A percentile compares a stretch with the other conserved stretches of the same genome.
These are phyloP conservation scores for Hydnum rufescens DNA, from an alignment of 768 basidiomycete species.

Conservation along the genomic window DNA sequence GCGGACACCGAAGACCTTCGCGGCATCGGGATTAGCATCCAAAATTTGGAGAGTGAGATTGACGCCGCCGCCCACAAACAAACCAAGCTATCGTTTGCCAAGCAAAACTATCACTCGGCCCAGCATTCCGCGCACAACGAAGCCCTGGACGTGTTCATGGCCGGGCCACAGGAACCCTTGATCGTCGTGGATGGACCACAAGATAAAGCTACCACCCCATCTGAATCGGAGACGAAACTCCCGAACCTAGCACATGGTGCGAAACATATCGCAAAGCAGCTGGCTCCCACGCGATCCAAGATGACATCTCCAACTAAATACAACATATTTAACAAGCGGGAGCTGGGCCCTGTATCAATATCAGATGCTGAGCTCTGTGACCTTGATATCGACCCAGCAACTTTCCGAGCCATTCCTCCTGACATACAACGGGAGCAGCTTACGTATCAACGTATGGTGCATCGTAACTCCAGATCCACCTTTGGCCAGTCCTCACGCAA, in stretches of 20 bases:
- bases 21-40: conserved; percentile 79
- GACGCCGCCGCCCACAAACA: conserved; percentile 23
- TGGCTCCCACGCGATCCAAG: conserved; percentile 35
- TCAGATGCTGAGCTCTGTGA: conserved; percentile 36
- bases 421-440: conserved; percentile 60
- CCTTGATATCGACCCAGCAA: conserved; percentile 53
- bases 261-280: conserved; percentile 40
- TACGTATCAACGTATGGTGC: conserved; percentile 13
- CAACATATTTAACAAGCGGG: conserved; percentile 22
- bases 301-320: conserved; percentile 21
- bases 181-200: too few relatives aligned
- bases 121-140: conserved; percentile 1
- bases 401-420: conserved; percentile 43
- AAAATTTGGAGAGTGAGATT: conserved; percentile 51
- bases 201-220: neutral
- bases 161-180: neutral
- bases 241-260: conserved; percentile 18
- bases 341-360: conserved; percentile 21
- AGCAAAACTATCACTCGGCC: conserved; percentile 9
- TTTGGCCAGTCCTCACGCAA: conserved; percentile 7
- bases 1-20: conserved; percentile 64
- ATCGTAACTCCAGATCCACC: conserved; percentile 11
- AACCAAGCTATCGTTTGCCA: conserved; percentile 37
- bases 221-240: neutral
- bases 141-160: too few relatives aligned